These are phyloP conservation scores for Calonectria crousiana DNA, from an alignment of 2,329 filamentous ascomycete genomes.

Conservation along the genomic window DNA sequence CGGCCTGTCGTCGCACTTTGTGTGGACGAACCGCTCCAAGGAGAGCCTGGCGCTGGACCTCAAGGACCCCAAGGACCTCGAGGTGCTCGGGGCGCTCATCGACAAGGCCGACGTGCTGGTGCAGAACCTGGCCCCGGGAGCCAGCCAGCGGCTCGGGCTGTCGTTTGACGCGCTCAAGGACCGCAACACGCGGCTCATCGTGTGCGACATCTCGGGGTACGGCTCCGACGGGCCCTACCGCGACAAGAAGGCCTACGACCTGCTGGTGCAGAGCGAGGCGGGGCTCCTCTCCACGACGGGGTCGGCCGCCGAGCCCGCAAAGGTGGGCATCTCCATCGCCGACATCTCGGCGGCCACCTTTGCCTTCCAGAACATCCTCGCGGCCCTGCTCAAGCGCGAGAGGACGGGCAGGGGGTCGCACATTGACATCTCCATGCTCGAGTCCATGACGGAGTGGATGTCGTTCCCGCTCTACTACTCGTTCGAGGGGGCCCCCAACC, in stretches of 20 bases:
- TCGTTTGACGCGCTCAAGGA: slow-evolving; percentile 57
- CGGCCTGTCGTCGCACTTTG: slow-evolving; percentile 65
- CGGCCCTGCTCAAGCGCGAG: slow-evolving; percentile 60
- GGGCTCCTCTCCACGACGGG: slow-evolving; percentile 65
- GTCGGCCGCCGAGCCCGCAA: slow-evolving; percentile 56
- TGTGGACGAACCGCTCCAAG: slow-evolving; percentile 68
- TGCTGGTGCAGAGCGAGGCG: slow-evolving; percentile 67
- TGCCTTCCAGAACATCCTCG: slow-evolving; percentile 64
- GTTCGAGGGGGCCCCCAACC: slow-evolving; percentile 57
- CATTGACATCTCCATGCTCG: slow-evolving; percentile 69
- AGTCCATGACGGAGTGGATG: slow-evolving; percentile 72
- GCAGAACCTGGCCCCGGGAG: slow-evolving; percentile 66
- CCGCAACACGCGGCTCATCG: slow-evolving; percentile 59
- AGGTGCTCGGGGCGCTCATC: slow-evolving; percentile 57
- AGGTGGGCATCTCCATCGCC: slow-evolving; percentile 67
- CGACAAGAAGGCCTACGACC: slow-evolving; percentile 67
- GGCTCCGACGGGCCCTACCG: slow-evolving; percentile 63
- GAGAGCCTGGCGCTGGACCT: slow-evolving; percentile 64
- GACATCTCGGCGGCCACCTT: slow-evolving; percentile 67
- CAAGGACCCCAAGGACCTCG: slow-evolving; percentile 57
- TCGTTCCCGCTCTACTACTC: slow-evolving; percentile 67
- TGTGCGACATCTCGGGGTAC: slow-evolving; percentile 67
- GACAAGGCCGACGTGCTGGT: slow-evolving; percentile 63
- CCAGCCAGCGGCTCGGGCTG: slow-evolving; percentile 59
- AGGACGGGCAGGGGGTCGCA: slow-evolving; percentile 62